phyloP scores from a whole-genome alignment of 2,329 filamentous ascomycete genomes.

The Fusarium vanettenii region DNA sequence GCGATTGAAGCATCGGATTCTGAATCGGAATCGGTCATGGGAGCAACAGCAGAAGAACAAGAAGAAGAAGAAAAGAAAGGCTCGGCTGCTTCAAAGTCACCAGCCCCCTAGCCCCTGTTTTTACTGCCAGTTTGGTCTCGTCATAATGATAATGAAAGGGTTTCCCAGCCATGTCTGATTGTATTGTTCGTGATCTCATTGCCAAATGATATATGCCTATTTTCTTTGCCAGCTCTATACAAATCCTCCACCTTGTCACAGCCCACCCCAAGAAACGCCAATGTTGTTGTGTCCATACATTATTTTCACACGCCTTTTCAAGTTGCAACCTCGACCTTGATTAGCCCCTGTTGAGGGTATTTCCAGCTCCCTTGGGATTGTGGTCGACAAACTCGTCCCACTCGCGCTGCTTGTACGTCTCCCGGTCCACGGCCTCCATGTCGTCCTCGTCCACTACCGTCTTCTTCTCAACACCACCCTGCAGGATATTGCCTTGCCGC shows the following conservation, averaged over 20 bases:
- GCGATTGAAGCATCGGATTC: too few relatives aligned
- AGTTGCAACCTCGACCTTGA: background rate
- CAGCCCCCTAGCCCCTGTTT: background rate
- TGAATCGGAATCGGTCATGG: too few relatives aligned
- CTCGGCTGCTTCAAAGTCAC: too few relatives aligned
- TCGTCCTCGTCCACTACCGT: constrained; percentile 90
- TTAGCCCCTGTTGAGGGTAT: constrained; percentile 82
- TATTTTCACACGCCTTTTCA: background rate
- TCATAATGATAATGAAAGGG: too few relatives aligned
- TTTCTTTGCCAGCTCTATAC: constrained; percentile 4
- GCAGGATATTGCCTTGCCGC: constrained; percentile 85
- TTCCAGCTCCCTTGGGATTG: constrained; percentile 86
- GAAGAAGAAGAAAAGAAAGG: too few relatives aligned
- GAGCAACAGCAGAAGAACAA: too few relatives aligned
- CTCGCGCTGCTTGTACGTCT: constrained; percentile 90
- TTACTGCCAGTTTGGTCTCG: background rate
- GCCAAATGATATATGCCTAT: constrained; percentile 18
- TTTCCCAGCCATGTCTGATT: background rate
- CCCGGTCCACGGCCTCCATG: constrained; percentile 84
- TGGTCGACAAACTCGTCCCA: constrained; percentile 97
- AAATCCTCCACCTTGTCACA: constrained; percentile 4
- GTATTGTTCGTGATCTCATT: constrained; percentile 26
- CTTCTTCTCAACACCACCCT: constrained; percentile 84
- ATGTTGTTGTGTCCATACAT: constrained; percentile 1
- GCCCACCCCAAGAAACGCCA: constrained; percentile 16